Base-by-base conservation (phyloP, 2,329 filamentous ascomycete species). In the Fusarium equiseti region DNA sequence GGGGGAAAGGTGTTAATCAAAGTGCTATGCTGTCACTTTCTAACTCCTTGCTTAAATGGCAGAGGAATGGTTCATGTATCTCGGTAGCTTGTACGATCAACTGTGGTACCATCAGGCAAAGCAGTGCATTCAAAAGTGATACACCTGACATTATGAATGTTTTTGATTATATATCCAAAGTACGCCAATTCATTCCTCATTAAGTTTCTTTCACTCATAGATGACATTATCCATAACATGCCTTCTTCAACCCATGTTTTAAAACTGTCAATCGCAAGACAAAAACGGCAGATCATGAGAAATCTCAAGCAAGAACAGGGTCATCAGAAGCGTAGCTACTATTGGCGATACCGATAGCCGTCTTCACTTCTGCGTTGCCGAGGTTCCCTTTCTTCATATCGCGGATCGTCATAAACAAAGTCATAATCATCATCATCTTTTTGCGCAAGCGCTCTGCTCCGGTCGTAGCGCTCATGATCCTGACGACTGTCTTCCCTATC, bases 351-450 rank as follows among this genome's bases (percentile, higher is more conserved):
- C 16, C 72, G 72, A 18, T 75, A 68, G 32, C 64, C 69, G 16
- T 79, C 75, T 32, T 77, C 72, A 46, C 74, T 76, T 44, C 71
- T 72, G 32, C 68, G 69, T 27, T 71, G 70, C 50, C 67, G 68
- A 12, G 69, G 59, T 27, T 73, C 68, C 42, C 71, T 66, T n/a
- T 78, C 72, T 43, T 77, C 75, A 22, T 75, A 76, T 38, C 70
- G 73, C 11, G 70, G 73, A 29, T 77, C 75, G 55, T 78, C 77
- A 45, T 78, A 77, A 31, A 73, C 72, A 61, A 73, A 68, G 29
- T 79, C 75, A 53, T 78, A 73, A 42, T 79, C 73, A 18, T 75
- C 73, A 38, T 75, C 69, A 20, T 73, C 64, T 10, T 72, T 58
- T 13, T 68, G 68, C 15, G 65, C 58, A 15, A 75, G 45, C 44